These are phyloP conservation scores for Venturia effusa DNA, from an alignment of 2,329 filamentous ascomycete species.

Conservation along the genomic window DNA sequence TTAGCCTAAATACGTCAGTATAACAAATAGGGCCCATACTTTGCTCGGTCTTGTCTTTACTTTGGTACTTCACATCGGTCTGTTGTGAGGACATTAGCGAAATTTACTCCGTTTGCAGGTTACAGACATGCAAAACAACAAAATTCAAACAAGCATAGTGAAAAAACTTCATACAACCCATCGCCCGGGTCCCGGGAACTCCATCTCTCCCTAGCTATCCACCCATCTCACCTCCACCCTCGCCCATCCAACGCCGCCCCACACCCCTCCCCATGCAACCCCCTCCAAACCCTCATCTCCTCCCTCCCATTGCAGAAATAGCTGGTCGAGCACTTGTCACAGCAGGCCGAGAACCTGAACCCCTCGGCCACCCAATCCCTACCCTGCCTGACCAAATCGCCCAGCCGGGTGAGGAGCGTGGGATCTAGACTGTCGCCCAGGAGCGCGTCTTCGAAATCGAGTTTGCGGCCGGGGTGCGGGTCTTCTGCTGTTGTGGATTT, in stretches of 20 bases:
- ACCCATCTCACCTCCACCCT: background rate
- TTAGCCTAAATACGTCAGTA: no score
- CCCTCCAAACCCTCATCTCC: background rate
- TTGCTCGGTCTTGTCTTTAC: no score
- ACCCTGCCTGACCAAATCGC: background rate
- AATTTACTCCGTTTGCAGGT: no score
- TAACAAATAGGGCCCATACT: no score
- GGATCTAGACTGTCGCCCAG: background rate
- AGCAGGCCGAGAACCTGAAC: background rate
- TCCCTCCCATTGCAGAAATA: background rate
- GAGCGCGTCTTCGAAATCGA: background rate
- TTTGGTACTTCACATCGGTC: no score
- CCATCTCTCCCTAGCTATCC: no score
- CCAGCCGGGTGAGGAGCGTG: background rate
- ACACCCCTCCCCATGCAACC: background rate
- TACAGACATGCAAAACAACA: no score
- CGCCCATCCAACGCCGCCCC: background rate
- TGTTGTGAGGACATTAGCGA: no score
- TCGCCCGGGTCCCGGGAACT: no score
- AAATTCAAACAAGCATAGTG: no score
- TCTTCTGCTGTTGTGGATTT: background rate
- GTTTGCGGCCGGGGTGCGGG: background rate
- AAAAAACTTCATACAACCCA: no score
- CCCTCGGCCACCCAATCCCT: background rate
- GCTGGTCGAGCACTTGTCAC: background rate